Conservation (phyloP, 164 flowering plant genomes). For the Berberis thunbergii region DNA sequence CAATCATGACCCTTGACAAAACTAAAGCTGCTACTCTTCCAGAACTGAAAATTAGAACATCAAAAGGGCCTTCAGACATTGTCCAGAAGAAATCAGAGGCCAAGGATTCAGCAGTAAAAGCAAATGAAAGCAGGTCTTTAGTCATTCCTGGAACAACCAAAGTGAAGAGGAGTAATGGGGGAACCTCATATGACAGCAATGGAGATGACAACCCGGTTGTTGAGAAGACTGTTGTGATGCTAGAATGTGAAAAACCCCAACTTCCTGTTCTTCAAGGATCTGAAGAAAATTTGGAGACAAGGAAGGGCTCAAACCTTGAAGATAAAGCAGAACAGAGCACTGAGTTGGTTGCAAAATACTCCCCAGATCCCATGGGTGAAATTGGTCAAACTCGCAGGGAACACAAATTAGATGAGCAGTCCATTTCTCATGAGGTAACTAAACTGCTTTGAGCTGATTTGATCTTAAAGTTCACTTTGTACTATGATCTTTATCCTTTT, state of each 20-base stretch:
- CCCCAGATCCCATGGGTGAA: constrained; percentile 18
- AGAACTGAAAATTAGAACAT: constrained; percentile 51
- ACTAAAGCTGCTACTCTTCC: constrained; percentile 71
- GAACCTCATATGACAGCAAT: constrained; percentile 17
- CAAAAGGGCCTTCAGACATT: constrained; percentile 25
- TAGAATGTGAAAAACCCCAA: constrained; percentile 49
- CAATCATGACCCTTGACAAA: constrained; percentile 53
- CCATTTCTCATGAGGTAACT: constrained; percentile 35
- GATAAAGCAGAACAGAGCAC: constrained; percentile 13
- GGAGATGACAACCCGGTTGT: constrained; percentile 50
- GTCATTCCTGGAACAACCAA: constrained; percentile 19
- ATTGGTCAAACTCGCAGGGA: constrained; percentile 20
- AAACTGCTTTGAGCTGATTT: background rate
- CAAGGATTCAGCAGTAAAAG: constrained; percentile 28
- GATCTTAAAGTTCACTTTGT: background rate
- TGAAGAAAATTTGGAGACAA: constrained; percentile 20
- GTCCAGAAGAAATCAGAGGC: constrained; percentile 20
- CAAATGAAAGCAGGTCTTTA: constrained; percentile 24
- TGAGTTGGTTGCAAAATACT: constrained; percentile 22
- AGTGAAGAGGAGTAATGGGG: constrained; percentile 18
- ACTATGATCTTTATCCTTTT: background rate
- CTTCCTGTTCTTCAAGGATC: constrained; percentile 19
- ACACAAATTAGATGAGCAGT: constrained; percentile 16
- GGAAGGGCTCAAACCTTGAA: constrained; percentile 11
- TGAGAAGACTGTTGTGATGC: constrained; percentile 76